phyloP scores from a whole-genome alignment of 2,329 filamentous ascomycete species.

The Fusarium sarcochroum region DNA sequence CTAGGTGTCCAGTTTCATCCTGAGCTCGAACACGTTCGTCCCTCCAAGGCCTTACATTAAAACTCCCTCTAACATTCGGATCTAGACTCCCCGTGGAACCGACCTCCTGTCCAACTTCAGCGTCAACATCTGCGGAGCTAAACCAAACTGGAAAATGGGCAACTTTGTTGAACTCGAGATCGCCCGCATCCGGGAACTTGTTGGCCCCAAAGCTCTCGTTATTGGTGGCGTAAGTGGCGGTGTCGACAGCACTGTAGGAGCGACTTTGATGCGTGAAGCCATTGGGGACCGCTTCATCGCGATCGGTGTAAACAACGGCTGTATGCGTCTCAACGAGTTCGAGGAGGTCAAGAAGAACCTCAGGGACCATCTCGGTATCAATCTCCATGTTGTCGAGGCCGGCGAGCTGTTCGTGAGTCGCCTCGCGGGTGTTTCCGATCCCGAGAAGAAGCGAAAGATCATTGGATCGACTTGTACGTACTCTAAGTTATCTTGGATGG shows the following conservation, averaged over 20 bases:
- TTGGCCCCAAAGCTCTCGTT: conserved; percentile 83
- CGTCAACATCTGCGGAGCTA: conserved; percentile 83
- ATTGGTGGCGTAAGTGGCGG: conserved; percentile 29
- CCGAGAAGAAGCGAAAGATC: conserved; percentile 91
- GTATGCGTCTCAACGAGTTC: conserved; percentile 87
- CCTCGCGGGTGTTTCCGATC: conserved; percentile 81
- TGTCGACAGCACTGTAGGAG: conserved; percentile 77
- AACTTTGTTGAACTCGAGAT: conserved; percentile 89
- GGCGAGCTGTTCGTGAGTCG: conserved; percentile 81
- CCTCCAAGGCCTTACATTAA: conserved; percentile 5
- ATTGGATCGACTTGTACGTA: conserved; percentile 76
- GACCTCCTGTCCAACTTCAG: conserved; percentile 86
- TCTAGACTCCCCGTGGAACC: conserved; percentile 77
- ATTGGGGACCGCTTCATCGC: conserved; percentile 87
- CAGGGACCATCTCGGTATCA: conserved; percentile 84
- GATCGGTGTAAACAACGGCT: conserved; percentile 89
- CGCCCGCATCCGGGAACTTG: conserved; percentile 81
- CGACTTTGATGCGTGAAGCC: conserved; percentile 86
- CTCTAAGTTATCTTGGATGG: not conserved
- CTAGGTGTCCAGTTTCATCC: conserved; percentile 87
- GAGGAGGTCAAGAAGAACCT: conserved; percentile 85
- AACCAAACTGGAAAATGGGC: conserved; percentile 86
- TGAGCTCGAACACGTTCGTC: conserved; percentile 69
- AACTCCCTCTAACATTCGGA: conserved; percentile 47
- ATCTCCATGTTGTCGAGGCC: conserved; percentile 89